These are phyloP conservation scores for Atractiella rhizophila DNA, from an alignment of 768 basidiomycete genomes.

Conservation along the genomic window DNA sequence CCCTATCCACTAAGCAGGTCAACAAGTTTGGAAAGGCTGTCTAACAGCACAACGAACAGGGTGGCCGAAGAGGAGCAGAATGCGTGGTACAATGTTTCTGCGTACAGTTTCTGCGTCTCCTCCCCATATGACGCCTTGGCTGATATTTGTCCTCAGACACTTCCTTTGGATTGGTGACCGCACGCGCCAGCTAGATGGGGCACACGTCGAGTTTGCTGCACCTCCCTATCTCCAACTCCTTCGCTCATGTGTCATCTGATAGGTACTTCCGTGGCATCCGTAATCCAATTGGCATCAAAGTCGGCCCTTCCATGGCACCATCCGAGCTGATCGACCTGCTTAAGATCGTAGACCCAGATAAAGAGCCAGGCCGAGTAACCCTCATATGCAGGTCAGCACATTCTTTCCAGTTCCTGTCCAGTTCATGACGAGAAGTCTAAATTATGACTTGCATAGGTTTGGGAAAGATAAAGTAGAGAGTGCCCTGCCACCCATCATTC, in stretches of 20 bases:
- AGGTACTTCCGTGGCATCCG: slow-evolving; percentile 62
- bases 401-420: too few species aligned
- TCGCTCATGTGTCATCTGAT: neutral
- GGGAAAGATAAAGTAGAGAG: slow-evolving; percentile 55
- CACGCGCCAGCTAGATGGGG: slow-evolving; percentile 69
- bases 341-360: slow-evolving; percentile 61
- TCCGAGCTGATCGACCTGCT: slow-evolving; percentile 55
- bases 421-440: too few species aligned
- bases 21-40: too few species aligned
- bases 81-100: slow-evolving; percentile 64
- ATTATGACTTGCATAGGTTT: too few species aligned
- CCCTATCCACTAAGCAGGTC: too few species aligned
- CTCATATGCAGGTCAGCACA: slow-evolving; percentile 86
- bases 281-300: slow-evolving; percentile 87
- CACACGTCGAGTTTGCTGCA: slow-evolving; percentile 46
- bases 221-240: neutral
- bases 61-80: slow-evolving; percentile 1
- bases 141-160: slow-evolving; percentile 28
- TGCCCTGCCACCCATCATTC: slow-evolving; percentile 54
- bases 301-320: slow-evolving; percentile 59
- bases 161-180: slow-evolving; percentile 96
- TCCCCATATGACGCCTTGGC: too few species aligned
- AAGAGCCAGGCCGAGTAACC: slow-evolving; percentile 57
- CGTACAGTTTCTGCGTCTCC: slow-evolving; percentile 18
- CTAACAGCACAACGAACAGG: neutral